Evolutionary conservation across 768 basidiomycete genomes (phyloP).

Genomic region (Boletus insuetus): DNA sequence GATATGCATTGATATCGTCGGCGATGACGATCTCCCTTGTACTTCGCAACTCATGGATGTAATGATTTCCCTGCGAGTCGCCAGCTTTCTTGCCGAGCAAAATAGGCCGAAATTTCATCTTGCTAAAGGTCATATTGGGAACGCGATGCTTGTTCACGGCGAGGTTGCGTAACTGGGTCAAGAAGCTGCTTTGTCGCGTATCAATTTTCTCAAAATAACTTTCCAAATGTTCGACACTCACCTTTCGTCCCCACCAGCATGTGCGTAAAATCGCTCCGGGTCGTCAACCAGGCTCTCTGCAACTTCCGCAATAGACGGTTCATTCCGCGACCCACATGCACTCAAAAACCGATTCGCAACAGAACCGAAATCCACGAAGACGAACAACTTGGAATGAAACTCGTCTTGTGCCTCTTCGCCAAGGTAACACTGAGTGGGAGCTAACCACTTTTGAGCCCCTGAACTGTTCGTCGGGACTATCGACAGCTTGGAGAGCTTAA

Average conservation of each 20-base stretch:
- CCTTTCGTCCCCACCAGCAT: not conserved
- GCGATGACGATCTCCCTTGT: slow-evolving; percentile 1
- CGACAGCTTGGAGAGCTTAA: not conserved
- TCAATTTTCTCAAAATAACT: not conserved
- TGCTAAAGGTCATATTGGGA: not conserved
- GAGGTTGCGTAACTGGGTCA: not conserved
- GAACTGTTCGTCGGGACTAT: not conserved
- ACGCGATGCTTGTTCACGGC: not conserved
- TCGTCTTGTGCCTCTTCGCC: not conserved
- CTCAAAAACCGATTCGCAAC: not conserved
- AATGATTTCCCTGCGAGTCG: not conserved
- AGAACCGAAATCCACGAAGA: not conserved
- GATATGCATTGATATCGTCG: not conserved
- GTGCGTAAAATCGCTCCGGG: not conserved
- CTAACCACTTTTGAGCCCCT: not conserved
- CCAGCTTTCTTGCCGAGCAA: not conserved
- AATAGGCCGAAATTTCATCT: not conserved
- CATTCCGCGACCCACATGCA: not conserved
- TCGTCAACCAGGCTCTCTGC: not conserved
- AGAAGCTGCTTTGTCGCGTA: not conserved
- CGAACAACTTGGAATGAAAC: not conserved
- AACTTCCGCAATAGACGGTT: not conserved
- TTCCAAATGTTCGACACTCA: not conserved
- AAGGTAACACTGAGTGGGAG: not conserved
- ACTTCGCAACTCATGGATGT: not conserved